phyloP scores from a whole-genome alignment of 1,284 basidiomycete species.

The Abortiporus biennis region DNA sequence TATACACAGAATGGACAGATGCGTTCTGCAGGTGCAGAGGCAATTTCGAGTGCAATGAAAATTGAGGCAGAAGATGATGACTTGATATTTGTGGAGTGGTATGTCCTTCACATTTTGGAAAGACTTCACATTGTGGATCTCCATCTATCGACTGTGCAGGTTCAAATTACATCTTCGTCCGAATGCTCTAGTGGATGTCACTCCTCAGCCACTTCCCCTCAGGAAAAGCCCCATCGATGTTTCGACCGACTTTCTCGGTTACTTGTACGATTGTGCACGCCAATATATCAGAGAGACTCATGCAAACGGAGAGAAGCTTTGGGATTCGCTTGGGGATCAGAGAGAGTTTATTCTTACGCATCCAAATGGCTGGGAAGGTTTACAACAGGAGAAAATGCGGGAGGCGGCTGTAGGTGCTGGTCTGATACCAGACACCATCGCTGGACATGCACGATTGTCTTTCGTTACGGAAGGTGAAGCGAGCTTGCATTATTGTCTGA shows the following conservation, averaged over 20 bases:
- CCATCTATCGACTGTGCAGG: conserved; percentile 35
- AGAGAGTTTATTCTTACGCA: conserved; percentile 59
- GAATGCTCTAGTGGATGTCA: conserved; percentile 12
- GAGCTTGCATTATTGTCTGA: conserved; percentile 16
- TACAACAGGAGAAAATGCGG: conserved; percentile 31
- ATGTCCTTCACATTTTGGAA: conserved; percentile 5
- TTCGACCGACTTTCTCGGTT: conserved; percentile 13
- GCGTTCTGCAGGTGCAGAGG: conserved; percentile 47
- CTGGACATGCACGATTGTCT: conserved; percentile 32
- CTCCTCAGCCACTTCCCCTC: background rate
- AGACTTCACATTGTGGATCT: background rate
- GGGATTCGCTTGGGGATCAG: conserved; percentile 49
- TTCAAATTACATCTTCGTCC: conserved; percentile 54
- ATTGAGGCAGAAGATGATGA: conserved; percentile 38
- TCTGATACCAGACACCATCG: conserved; percentile 26
- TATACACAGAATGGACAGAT: conserved; percentile 40
- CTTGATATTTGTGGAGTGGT: conserved; percentile 48
- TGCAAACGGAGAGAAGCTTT: conserved; percentile 49
- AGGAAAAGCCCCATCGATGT: conserved; percentile 2
- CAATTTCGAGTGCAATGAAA: conserved; percentile 33
- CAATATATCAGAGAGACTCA: conserved; percentile 64
- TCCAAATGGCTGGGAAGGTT: conserved; percentile 38
- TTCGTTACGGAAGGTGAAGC: conserved; percentile 49
- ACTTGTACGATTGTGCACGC: conserved; percentile 50
- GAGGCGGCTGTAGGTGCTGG: conserved; percentile 30